Evolutionary conservation across 192 early-diverging fungal species (phyloP).

Genomic region (Coemansia furcata): DNA sequence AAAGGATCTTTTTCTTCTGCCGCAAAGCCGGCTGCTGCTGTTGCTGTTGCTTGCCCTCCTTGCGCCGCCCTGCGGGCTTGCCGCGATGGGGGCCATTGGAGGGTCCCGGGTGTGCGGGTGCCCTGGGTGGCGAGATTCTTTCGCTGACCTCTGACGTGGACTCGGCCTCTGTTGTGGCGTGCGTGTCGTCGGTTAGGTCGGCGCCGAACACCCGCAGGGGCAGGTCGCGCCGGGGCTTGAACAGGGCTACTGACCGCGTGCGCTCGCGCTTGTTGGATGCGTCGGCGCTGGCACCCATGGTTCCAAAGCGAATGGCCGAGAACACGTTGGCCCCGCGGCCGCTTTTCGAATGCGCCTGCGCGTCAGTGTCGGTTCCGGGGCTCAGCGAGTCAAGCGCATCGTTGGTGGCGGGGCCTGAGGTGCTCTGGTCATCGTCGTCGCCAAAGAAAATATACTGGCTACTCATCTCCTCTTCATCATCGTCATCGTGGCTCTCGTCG

Average conservation of each 20-base stretch:
- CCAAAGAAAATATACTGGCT: constrained; percentile 6
- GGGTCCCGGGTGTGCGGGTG: background rate
- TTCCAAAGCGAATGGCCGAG: constrained; percentile 47
- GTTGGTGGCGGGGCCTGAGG: background rate
- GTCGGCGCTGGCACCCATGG: constrained; percentile 25
- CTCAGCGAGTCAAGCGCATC: constrained; percentile 13
- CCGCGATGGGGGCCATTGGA: background rate
- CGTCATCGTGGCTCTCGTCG: background rate
- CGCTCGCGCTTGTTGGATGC: constrained; percentile 7
- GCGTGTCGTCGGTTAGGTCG: constrained; percentile 3
- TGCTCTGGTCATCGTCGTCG: background rate
- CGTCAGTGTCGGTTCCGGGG: constrained; percentile 15
- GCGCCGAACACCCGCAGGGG: constrained; percentile 24
- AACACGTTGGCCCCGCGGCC: constrained; percentile 28
- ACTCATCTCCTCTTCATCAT: background rate
- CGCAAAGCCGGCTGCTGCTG: background rate
- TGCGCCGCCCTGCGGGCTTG: background rate
- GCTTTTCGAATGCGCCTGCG: constrained; percentile 10
- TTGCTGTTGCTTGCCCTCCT: background rate
- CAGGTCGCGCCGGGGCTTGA: constrained; percentile 2
- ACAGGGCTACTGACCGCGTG: constrained; percentile 2
- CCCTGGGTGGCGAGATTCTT: background rate
- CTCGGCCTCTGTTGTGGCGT: constrained; percentile 4
- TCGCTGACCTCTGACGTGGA: background rate
- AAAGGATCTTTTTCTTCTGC: constrained; percentile 56